These are phyloP conservation scores for Diaporthe amygdali DNA, from an alignment of 2,329 filamentous ascomycete genomes.

Conservation along the genomic window DNA sequence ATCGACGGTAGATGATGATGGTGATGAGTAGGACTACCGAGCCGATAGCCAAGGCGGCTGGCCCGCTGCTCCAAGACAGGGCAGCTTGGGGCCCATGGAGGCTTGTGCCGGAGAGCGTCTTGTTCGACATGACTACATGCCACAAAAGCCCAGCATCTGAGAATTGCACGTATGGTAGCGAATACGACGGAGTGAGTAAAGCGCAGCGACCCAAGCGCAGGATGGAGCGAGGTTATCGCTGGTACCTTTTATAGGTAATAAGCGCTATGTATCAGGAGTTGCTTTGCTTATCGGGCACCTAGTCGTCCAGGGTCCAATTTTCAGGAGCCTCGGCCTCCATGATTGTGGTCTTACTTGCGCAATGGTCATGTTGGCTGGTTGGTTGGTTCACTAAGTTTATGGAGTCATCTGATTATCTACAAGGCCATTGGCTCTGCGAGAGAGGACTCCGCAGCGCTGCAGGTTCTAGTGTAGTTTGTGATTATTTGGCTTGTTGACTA, in stretches of 20 bases:
- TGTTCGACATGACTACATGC: not conserved
- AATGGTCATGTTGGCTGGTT: not conserved
- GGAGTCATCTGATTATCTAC: not conserved
- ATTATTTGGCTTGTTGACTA: not conserved
- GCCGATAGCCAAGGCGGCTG: not conserved
- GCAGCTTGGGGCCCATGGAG: not conserved
- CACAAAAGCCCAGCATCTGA: not conserved
- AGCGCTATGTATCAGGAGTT: not conserved
- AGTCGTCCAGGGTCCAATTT: not conserved
- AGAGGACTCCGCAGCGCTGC: not conserved
- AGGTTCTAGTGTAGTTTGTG: not conserved
- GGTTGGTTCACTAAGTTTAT: not conserved
- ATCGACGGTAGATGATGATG: conserved; percentile 12
- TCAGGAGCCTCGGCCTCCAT: not conserved
- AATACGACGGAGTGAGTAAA: not conserved
- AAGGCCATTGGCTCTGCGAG: not conserved
- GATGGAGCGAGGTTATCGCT: not conserved
- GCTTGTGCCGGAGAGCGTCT: not conserved
- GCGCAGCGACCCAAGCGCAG: not conserved
- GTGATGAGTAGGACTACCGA: not conserved
- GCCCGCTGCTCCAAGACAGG: not conserved
- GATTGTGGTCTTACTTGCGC: not conserved
- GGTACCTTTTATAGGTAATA: not conserved
- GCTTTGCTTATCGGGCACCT: not conserved
- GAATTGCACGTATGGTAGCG: not conserved